Conservation (phyloP, 495 filamentous ascomycete genomes). For the Aspergillus sclerotioniger region DNA sequence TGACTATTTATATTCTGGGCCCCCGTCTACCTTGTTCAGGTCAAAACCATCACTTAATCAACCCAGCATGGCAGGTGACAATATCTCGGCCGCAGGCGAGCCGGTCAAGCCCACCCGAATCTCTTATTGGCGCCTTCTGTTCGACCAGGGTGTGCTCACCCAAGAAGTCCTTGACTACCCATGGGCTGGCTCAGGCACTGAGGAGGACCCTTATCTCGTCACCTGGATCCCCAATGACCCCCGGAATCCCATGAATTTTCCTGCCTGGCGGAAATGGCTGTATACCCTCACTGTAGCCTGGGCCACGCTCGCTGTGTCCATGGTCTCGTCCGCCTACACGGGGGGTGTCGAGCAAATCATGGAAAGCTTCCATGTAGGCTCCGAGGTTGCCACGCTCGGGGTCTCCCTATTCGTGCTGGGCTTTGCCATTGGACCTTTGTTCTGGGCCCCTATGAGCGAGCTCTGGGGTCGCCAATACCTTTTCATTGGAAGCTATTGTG, state of each 20-base stretch:
- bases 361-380: slow-evolving; percentile 55
- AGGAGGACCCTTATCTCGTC: slow-evolving; percentile 65
- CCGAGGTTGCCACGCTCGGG: slow-evolving; percentile 62
- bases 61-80: no score
- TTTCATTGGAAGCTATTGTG: slow-evolving; percentile 55
- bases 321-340: slow-evolving; percentile 75
- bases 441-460: slow-evolving; percentile 50
- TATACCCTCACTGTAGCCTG: slow-evolving; percentile 52
- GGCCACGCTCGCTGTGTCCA: slow-evolving; percentile 69
- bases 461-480: slow-evolving; percentile 61
- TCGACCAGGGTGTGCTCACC: slow-evolving; percentile 44
- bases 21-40: no score
- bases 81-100: not conserved
- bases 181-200: slow-evolving; percentile 62
- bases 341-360: slow-evolving; percentile 66
- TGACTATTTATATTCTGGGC: no score
- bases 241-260: slow-evolving; percentile 60
- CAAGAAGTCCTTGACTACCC: slow-evolving; percentile 47
- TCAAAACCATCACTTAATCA: no score
- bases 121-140: slow-evolving; percentile 32
- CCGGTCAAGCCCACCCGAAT: slow-evolving; percentile 20
- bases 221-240: slow-evolving; percentile 65
- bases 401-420: slow-evolving; percentile 73
- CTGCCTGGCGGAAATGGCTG: slow-evolving; percentile 17
- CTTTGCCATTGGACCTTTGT: slow-evolving; percentile 47